These are phyloP conservation scores for Linnemannia schmuckeri DNA, from an alignment of 192 early-diverging fungal species.

Conservation along the genomic window DNA sequence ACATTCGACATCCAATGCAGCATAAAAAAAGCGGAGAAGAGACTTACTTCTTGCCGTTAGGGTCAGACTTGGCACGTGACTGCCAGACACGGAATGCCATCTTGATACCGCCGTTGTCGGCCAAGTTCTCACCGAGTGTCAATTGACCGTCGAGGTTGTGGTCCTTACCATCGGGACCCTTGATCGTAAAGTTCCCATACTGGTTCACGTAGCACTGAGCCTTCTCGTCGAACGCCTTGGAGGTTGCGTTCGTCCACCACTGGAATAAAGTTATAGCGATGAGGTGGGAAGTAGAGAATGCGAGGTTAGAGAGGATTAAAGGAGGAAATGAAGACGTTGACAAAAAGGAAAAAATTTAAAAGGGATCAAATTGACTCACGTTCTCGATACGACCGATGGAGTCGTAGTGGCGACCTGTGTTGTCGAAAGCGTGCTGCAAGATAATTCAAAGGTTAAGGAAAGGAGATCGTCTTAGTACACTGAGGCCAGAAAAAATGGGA, in stretches of 20 bases:
- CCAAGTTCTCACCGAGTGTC: slow-evolving; percentile 73
- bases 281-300: neutral
- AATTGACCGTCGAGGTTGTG: slow-evolving; percentile 60
- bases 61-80: slow-evolving; percentile 10
- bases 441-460: too few species aligned
- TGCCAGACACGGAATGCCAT: slow-evolving; percentile 60
- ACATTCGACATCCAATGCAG: too few species aligned
- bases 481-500: too few species aligned
- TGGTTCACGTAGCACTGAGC: slow-evolving; percentile 74
- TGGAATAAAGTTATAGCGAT: neutral
- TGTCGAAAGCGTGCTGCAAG: slow-evolving; percentile 62
- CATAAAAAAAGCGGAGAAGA: slow-evolving; percentile 25
- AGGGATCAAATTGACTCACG: slow-evolving; percentile 48
- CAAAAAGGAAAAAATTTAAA: slow-evolving; percentile 9
- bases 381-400: neutral
- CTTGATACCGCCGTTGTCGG: slow-evolving; percentile 73
- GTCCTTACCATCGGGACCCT: slow-evolving; percentile 36
- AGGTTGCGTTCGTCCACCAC: slow-evolving; percentile 79
- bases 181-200: slow-evolving; percentile 63
- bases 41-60: slow-evolving; percentile 31
- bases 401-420: slow-evolving; percentile 60
- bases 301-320: neutral
- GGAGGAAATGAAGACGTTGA: neutral
- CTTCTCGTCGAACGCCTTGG: slow-evolving; percentile 59
- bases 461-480: too few species aligned